Evolutionary conservation across 2,329 filamentous ascomycete genomes (phyloP).

Genomic region (Cadophora malorum): DNA sequence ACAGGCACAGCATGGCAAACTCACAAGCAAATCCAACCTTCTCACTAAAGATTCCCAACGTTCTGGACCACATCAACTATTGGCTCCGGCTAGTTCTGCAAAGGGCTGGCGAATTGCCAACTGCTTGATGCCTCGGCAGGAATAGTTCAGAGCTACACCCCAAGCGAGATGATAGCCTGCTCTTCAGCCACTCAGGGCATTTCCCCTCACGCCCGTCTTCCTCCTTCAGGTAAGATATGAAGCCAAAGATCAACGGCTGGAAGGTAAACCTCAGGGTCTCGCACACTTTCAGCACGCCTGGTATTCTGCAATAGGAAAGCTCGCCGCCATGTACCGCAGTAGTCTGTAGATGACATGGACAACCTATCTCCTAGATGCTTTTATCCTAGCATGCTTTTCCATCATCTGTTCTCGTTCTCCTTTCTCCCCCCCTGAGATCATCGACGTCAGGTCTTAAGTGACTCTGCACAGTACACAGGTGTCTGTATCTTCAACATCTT

Average conservation of each 20-base stretch:
- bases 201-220: neutral
- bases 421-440: neutral
- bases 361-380: neutral
- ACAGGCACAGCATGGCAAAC: neutral
- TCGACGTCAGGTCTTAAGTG: slow-evolving; percentile 3
- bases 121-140: neutral
- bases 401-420: neutral
- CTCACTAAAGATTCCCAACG: neutral
- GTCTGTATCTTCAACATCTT: neutral
- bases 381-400: slow-evolving; percentile 1
- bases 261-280: neutral
- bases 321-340: neutral
- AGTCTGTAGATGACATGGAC: neutral
- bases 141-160: neutral
- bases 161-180: slow-evolving; percentile 5
- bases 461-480: slow-evolving; percentile 4
- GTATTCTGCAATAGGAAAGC: neutral
- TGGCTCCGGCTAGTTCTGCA: neutral
- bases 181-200: neutral
- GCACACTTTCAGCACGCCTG: neutral
- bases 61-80: slow-evolving; percentile 2
- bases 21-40: neutral
- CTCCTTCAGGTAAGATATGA: slow-evolving; percentile 7
- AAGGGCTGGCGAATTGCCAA: neutral
- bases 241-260: neutral